A percentile compares a stretch with the other conserved stretches of the same genome.
phyloP scores from a whole-genome alignment of 495 filamentous ascomycete genomes.

The Penicillium diatomitis region DNA sequence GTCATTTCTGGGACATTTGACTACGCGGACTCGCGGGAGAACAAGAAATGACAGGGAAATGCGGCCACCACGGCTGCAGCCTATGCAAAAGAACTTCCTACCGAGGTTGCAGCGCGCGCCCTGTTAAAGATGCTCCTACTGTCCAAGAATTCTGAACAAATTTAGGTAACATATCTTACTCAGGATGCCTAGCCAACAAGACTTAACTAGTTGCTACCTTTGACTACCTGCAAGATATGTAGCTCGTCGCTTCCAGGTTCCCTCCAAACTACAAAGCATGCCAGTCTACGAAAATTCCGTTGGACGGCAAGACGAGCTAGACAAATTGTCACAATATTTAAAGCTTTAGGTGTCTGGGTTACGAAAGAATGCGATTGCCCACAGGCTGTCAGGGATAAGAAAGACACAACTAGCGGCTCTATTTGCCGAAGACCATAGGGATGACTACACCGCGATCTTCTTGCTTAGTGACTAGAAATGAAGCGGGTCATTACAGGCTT shows the following conservation, averaged over 20 bases:
- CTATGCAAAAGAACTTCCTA: slow-evolving; percentile 24
- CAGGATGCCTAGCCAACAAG: neutral
- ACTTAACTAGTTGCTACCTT: neutral
- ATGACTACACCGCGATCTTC: slow-evolving; percentile 20
- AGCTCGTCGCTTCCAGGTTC: slow-evolving; percentile 13
- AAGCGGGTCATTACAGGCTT: slow-evolving; percentile 11
- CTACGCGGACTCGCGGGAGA: slow-evolving; percentile 36
- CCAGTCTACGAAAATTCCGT: slow-evolving; percentile 20
- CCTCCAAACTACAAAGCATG: slow-evolving; percentile 14
- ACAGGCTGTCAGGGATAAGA: slow-evolving; percentile 34
- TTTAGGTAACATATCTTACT: slow-evolving; percentile 5
- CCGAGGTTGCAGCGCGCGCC: slow-evolving; percentile 1
- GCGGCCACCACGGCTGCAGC: slow-evolving; percentile 28
- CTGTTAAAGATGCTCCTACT: neutral
- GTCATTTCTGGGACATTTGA: slow-evolving; percentile 34
- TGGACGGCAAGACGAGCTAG: slow-evolving; percentile 18
- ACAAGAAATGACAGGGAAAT: slow-evolving; percentile 31
- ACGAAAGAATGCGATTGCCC: slow-evolving; percentile 21
- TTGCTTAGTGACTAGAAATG: slow-evolving; percentile 22
- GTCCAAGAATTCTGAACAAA: slow-evolving; percentile 3
- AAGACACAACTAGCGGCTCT: slow-evolving; percentile 35
- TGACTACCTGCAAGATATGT: neutral
- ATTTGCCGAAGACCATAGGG: slow-evolving; percentile 21
- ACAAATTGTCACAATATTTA: slow-evolving; percentile 15
- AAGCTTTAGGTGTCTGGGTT: slow-evolving; percentile 5